Conservation (phyloP, 1,284 basidiomycete genomes). For the Ceratobasidium sp. region DNA sequence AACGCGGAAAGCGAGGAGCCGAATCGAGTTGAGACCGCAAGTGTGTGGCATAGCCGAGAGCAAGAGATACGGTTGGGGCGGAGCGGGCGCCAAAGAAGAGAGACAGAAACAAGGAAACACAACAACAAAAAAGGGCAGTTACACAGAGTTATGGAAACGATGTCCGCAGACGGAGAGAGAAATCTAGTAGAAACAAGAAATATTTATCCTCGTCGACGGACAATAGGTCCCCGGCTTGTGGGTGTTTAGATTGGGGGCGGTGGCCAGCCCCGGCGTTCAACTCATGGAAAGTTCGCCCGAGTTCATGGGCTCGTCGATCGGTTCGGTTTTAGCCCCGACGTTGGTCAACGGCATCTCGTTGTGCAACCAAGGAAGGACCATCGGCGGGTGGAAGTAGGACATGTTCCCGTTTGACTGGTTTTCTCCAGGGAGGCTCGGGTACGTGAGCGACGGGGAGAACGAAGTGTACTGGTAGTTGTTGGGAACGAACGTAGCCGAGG, state of each 20-base stretch:
- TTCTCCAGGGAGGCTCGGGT: conserved; percentile 52
- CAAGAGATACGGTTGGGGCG: conserved; percentile 31
- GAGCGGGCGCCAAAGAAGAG: conserved; percentile 16
- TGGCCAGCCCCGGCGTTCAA: conserved; percentile 3
- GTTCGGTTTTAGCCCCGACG: conserved; percentile 47
- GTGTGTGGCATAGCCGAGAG: conserved; percentile 40
- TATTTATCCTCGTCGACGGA: conserved; percentile 34
- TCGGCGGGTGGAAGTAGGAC: conserved; percentile 68
- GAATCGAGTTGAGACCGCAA: conserved; percentile 36
- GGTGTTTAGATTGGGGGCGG: not conserved
- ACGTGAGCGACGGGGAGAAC: conserved; percentile 74
- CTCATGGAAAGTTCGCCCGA: conserved; percentile 45
- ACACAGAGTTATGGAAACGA: conserved; percentile 23
- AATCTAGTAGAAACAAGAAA: conserved; percentile 39
- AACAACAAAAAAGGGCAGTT: conserved; percentile 14
- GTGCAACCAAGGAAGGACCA: conserved; percentile 53
- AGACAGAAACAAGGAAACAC: conserved; percentile 6
- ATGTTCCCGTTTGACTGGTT: conserved; percentile 53
- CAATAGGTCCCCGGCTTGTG: conserved; percentile 11
- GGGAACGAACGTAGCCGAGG: conserved; percentile 73
- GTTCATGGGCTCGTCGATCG: conserved; percentile 46
- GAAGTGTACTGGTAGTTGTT: conserved; percentile 65
- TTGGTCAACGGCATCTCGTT: conserved; percentile 33
- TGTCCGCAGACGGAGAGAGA: conserved; percentile 38
- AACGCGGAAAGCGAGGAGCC: conserved; percentile 40